These are phyloP conservation scores for Plantago coronopus DNA, from an alignment of 305 asterid genomes.

Conservation along the genomic window DNA sequence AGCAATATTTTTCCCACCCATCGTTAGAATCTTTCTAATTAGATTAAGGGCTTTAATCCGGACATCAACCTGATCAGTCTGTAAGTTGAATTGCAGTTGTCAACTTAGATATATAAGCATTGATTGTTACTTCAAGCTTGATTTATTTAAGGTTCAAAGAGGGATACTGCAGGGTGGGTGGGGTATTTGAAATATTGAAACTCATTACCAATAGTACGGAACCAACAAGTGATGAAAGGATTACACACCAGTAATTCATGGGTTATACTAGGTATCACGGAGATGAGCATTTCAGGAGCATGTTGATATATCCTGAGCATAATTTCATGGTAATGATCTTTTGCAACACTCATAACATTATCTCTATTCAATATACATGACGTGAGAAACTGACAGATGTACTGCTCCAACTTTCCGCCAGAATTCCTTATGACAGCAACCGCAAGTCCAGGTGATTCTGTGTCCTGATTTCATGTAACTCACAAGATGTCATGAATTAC, in stretches of 20 bases:
- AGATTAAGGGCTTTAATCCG: slow-evolving; percentile 79
- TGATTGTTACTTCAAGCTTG: too few species aligned
- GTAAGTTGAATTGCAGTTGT: slow-evolving; percentile 35
- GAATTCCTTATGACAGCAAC: slow-evolving; percentile 55
- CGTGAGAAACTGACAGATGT: slow-evolving; percentile 54
- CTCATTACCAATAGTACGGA: too few species aligned
- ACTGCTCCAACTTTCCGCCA: slow-evolving; percentile 49
- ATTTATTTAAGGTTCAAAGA: too few species aligned
- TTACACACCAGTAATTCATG: slow-evolving; percentile 71
- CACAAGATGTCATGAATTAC: too few species aligned
- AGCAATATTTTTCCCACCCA: slow-evolving; percentile 57
- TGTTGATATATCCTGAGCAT: slow-evolving; percentile 57
- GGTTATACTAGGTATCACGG: slow-evolving; percentile 69
- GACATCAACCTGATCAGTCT: slow-evolving; percentile 96
- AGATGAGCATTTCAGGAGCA: slow-evolving; percentile 69
- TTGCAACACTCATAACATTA: slow-evolving; percentile 54
- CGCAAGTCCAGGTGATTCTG: slow-evolving; percentile 54
- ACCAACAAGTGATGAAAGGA: slow-evolving; percentile 25
- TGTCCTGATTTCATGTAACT: slow-evolving; percentile 29
- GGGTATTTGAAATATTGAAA: too few species aligned
- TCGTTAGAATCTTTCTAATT: slow-evolving; percentile 50
- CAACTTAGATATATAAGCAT: neutral
- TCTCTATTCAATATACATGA: slow-evolving; percentile 72
- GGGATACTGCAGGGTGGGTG: too few species aligned
- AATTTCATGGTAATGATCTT: slow-evolving; percentile 78